Base-by-base conservation (phyloP, 331 rosid species). In the Erythrophleum ivorense region DNA sequence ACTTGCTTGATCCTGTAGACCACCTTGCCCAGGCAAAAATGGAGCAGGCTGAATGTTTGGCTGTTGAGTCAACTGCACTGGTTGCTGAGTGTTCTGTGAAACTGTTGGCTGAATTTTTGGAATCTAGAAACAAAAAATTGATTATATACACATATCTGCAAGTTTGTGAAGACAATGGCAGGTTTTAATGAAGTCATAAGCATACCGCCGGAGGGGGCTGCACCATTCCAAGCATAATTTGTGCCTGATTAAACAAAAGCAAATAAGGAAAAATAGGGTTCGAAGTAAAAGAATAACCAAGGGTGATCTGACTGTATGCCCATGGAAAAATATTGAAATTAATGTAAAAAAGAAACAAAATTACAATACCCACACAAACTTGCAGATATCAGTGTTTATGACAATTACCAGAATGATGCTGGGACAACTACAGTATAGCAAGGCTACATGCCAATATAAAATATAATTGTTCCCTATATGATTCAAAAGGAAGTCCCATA, bases 181-280 rank as follows among this genome's bases (percentile, higher is more conserved):
- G 48, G 21, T 12, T 31, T 29, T 71, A 66, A 15, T 46, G 73
- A 72, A 31, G 67, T 57, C 53, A 71, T 81, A 59, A 77, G 33
- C 85, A 83, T 85, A 91, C 97, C 93, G 14, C 84, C 82, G 92
- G 94, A 83, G 97, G 95, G 31, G 98, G 86, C 84, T 92, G 94
- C 84, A 94, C 97, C 99, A 96, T 96, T 78, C 98, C 99, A 72
- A 96, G 98, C 98, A 96, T 94, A 78, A 96, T 94, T 77, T 96
- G 99, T 14, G 97, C 99, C 99, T 96, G 84, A 62, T 45, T 48
- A 81, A 86, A 63, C n/a, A 80, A 84, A 14, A 57, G 38, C 40
- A 71, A 72, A 76, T 64, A 41, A 63, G 71, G 68, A 74, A 4
- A 76, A 73, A 83, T 40, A 24, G 13, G 49, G 54, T 15, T 78